phyloP scores from a whole-genome alignment of 23 red algal genomes.

The Gracilariopsis chorda region DNA sequence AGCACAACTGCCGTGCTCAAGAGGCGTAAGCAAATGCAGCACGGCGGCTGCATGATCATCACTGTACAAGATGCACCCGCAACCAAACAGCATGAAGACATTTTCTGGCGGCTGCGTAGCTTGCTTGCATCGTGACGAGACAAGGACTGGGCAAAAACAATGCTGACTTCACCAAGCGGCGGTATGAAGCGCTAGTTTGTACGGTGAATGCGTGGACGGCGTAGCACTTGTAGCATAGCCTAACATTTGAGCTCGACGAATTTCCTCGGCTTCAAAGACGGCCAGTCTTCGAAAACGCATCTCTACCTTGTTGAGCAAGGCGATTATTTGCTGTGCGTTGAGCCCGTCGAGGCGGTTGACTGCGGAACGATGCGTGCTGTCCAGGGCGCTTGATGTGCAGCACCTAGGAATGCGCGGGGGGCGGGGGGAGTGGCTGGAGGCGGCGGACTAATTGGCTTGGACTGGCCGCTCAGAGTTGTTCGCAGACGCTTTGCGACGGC shows the following conservation, averaged over 20 bases:
- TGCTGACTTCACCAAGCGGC: slow-evolving; percentile 52
- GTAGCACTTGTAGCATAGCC: slow-evolving; percentile 7
- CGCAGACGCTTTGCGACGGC: slow-evolving; percentile 9
- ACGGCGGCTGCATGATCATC: too few relatives aligned
- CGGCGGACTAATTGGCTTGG: neutral
- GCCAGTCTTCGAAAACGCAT: slow-evolving; percentile 43
- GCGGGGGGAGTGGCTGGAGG: slow-evolving; percentile 36
- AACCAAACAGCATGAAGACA: too few relatives aligned
- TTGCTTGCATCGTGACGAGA: too few relatives aligned
- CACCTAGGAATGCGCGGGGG: slow-evolving; percentile 38
- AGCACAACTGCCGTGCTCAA: too few relatives aligned
- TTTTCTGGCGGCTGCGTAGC: too few relatives aligned
- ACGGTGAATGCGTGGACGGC: neutral
- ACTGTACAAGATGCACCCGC: too few relatives aligned
- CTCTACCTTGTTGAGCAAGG: slow-evolving; percentile 48
- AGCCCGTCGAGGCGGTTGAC: slow-evolving; percentile 23
- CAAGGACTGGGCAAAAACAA: too few relatives aligned
- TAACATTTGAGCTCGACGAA: slow-evolving; percentile 51
- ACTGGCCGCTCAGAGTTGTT: neutral
- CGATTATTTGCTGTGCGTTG: slow-evolving; percentile 17
- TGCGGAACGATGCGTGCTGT: neutral
- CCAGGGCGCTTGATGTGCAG: too few relatives aligned
- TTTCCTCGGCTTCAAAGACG: slow-evolving; percentile 51
- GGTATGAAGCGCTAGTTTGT: neutral
- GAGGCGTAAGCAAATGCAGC: too few relatives aligned